A percentile compares a stretch with the other conserved stretches of the same genome.
Conservation (phyloP, 1,284 basidiomycete species). For the Irpex sp. region DNA sequence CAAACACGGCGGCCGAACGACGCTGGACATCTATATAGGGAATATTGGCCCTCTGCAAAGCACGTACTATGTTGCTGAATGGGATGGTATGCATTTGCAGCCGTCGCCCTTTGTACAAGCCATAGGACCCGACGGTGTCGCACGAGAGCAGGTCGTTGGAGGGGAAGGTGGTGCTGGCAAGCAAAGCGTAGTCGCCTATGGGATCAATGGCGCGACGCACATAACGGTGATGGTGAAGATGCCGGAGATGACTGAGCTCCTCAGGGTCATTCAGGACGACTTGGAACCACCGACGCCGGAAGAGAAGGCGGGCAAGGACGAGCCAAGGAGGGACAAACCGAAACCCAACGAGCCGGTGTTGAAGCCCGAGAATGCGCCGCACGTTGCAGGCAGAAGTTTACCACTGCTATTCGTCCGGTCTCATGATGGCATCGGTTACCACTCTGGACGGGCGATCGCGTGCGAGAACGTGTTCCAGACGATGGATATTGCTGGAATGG, state of each 20-base stretch:
- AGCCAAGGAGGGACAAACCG: conserved; percentile 10
- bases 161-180: neutral
- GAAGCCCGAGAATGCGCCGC: conserved; percentile 15
- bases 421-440: conserved; percentile 76
- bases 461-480: conserved; percentile 77
- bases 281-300: conserved; percentile 42
- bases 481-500: conserved; percentile 44
- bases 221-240: conserved; percentile 78
- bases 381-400: conserved; percentile 56
- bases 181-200: conserved; percentile 2
- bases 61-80: neutral
- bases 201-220: conserved; percentile 45
- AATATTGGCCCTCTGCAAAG: conserved; percentile 73
- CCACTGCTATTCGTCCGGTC: conserved; percentile 74
- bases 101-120: conserved; percentile 49
- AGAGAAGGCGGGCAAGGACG: conserved; percentile 16
- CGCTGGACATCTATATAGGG: conserved; percentile 87
- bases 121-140: conserved; percentile 11
- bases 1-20: conserved; percentile 56
- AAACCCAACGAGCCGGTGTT: conserved; percentile 16
- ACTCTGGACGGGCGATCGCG: conserved; percentile 79
- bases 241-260: conserved; percentile 65
- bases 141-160: conserved; percentile 6
- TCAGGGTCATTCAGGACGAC: conserved; percentile 73
- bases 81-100: conserved; percentile 32